Conservation (phyloP, 805 yeast species). For the Nakazawaea wickerhamii region DNA sequence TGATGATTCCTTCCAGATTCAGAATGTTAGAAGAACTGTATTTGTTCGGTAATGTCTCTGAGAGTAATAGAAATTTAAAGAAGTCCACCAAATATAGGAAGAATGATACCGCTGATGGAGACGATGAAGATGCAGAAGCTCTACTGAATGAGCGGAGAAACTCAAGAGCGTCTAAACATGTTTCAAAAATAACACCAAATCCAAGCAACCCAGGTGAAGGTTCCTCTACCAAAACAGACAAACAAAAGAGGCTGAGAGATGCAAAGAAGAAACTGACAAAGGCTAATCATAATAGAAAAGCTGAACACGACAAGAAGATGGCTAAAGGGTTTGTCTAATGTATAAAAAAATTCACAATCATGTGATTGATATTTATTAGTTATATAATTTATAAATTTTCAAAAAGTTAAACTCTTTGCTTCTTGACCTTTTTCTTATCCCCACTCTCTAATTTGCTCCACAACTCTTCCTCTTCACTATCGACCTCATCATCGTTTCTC, state of each 20-base stretch:
- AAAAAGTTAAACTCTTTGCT: constrained; percentile 15
- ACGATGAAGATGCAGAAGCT: constrained; percentile 11
- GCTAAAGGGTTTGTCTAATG: constrained; percentile 16
- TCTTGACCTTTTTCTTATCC: constrained; percentile 28
- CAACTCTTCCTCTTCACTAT: constrained; percentile 28
- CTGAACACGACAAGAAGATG: constrained; percentile 55
- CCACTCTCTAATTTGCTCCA: constrained; percentile 33
- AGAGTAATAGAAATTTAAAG: constrained; percentile 17
- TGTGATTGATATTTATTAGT: no score
- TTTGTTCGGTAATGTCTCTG: constrained; percentile 30
- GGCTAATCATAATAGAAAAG: constrained; percentile 64
- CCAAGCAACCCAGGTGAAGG: constrained; percentile 3
- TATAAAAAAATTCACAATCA: neutral
- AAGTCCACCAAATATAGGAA: constrained; percentile 18
- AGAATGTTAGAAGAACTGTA: constrained; percentile 58
- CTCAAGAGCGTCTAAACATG: constrained; percentile 1
- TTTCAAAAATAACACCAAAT: neutral
- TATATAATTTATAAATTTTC: no score
- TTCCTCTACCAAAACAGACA: constrained; percentile 15
- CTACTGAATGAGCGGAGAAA: constrained; percentile 7
- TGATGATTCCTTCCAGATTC: constrained; percentile 57
- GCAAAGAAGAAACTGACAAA: constrained; percentile 50
- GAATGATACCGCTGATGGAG: constrained; percentile 11
- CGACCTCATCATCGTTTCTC: constrained; percentile 28
- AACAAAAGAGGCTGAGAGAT: constrained; percentile 36